Evolutionary conservation across 768 basidiomycete species (phyloP).

Genomic region (Russula compacta): DNA sequence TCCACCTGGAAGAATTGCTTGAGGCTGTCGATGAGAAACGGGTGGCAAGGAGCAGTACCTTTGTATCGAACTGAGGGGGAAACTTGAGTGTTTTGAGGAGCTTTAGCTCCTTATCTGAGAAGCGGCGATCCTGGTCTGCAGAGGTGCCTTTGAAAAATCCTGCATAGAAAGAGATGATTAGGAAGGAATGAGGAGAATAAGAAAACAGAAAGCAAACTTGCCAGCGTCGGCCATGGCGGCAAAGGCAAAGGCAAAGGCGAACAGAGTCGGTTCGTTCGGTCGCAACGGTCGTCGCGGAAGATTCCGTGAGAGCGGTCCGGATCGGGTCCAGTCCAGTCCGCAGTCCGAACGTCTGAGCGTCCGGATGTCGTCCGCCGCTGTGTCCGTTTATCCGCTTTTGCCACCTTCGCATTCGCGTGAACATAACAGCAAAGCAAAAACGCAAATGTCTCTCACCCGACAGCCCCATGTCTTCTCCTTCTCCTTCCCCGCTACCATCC

Average conservation of each 20-base stretch:
- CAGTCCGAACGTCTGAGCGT: no score
- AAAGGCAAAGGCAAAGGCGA: background rate
- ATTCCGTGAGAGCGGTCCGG: background rate
- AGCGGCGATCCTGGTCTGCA: conserved; percentile 84
- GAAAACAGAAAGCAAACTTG: background rate
- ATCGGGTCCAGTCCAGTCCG: no score
- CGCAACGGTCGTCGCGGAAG: background rate
- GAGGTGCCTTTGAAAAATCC: conserved; percentile 90
- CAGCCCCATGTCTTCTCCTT: background rate
- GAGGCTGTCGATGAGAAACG: background rate
- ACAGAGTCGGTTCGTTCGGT: background rate
- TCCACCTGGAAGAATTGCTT: conserved; percentile 52
- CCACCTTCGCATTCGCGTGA: no score
- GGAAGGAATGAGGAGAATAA: background rate
- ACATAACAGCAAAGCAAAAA: no score
- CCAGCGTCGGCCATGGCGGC: conserved; percentile 20
- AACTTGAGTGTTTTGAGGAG: conserved; percentile 87
- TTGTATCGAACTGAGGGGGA: conserved; percentile 80
- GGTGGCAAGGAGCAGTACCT: conserved; percentile 35
- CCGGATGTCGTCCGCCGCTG: no score
- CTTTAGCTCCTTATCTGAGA: conserved; percentile 91
- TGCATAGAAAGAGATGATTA: background rate
- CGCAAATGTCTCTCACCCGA: no score
- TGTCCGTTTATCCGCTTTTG: no score
- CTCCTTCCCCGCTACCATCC: background rate